phyloP scores from a whole-genome alignment of 768 basidiomycete species.

The Pleurotus citrinopileatus region DNA sequence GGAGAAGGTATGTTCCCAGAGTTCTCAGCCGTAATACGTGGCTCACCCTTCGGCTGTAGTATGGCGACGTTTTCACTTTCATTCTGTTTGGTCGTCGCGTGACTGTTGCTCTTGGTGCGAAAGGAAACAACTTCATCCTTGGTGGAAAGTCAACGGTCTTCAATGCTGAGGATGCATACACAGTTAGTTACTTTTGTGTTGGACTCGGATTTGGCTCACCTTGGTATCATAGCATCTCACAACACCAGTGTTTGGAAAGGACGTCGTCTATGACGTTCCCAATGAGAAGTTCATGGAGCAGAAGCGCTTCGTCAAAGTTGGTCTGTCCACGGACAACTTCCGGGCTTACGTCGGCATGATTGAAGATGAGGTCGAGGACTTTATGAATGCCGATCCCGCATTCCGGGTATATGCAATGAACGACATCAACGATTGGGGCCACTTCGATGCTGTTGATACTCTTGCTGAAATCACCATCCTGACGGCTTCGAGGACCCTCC shows the following conservation, averaged over 20 bases:
- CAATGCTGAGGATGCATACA: constrained; percentile 96
- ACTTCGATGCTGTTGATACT: constrained; percentile 68
- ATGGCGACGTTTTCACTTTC: constrained; percentile 98
- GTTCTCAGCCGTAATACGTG: neutral
- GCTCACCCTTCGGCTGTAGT: constrained; percentile 41
- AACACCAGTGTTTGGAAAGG: constrained; percentile 94
- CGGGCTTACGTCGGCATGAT: constrained; percentile 81
- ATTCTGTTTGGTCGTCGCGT: constrained; percentile 84
- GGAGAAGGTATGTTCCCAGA: constrained; percentile 58
- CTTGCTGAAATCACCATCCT: constrained; percentile 91
- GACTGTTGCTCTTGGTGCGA: constrained; percentile 87
- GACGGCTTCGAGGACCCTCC: constrained; percentile 90
- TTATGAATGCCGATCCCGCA: constrained; percentile 59
- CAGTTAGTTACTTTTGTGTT: constrained; percentile 38
- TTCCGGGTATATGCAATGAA: constrained; percentile 64
- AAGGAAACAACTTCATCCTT: constrained; percentile 91
- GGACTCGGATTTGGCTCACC: constrained; percentile 8
- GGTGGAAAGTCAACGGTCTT: constrained; percentile 92
- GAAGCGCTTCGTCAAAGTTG: constrained; percentile 97
- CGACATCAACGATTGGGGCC: constrained; percentile 74
- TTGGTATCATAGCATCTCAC: constrained; percentile 66
- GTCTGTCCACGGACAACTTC: constrained; percentile 90
- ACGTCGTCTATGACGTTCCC: constrained; percentile 96
- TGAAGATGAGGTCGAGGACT: constrained; percentile 70
- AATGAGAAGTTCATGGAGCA: constrained; percentile 99